Conservation (phyloP, 129 eudicot genomes). For the Chrysanthemum seticuspe region DNA sequence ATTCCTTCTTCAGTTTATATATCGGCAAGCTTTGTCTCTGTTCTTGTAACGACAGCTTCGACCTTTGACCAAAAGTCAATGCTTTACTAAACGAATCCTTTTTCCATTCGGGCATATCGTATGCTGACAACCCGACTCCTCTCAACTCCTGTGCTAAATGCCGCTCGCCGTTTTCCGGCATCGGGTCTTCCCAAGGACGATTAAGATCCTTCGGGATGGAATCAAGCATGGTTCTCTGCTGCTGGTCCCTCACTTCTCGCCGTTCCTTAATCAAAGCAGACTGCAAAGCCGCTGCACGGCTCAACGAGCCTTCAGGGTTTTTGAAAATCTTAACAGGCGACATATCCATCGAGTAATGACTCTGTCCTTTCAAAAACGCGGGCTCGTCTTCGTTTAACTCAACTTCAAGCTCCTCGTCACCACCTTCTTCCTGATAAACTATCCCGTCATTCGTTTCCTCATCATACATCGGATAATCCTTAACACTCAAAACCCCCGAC, state of each 20-base stretch:
- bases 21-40: slow-evolving; percentile 89
- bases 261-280: slow-evolving; percentile 89
- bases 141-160: slow-evolving; percentile 88
- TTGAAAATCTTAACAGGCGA: slow-evolving; percentile 88
- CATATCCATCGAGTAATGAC: slow-evolving; percentile 73
- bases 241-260: slow-evolving; percentile 88
- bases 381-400: slow-evolving; percentile 91
- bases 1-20: slow-evolving; percentile 75
- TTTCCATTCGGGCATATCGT: slow-evolving; percentile 94
- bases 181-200: slow-evolving; percentile 99
- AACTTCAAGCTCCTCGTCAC: slow-evolving; percentile 79
- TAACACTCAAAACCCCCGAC: slow-evolving; percentile 74
- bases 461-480: slow-evolving; percentile 73
- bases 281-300: slow-evolving; percentile 96
- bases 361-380: slow-evolving; percentile 77
- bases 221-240: slow-evolving; percentile 84
- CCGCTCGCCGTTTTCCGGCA: slow-evolving; percentile 93
- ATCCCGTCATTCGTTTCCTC: slow-evolving; percentile 68
- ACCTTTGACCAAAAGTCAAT: slow-evolving; percentile 81
- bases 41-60: slow-evolving; percentile 81
- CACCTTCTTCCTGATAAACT: slow-evolving; percentile 86
- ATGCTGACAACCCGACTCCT: slow-evolving; percentile 87
- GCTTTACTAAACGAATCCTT: slow-evolving; percentile 83
- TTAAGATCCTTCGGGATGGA: slow-evolving; percentile 94
- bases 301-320: slow-evolving; percentile 90